These are phyloP conservation scores for Abortiporus biennis DNA, from an alignment of 1,284 basidiomycete species.

Conservation along the genomic window DNA sequence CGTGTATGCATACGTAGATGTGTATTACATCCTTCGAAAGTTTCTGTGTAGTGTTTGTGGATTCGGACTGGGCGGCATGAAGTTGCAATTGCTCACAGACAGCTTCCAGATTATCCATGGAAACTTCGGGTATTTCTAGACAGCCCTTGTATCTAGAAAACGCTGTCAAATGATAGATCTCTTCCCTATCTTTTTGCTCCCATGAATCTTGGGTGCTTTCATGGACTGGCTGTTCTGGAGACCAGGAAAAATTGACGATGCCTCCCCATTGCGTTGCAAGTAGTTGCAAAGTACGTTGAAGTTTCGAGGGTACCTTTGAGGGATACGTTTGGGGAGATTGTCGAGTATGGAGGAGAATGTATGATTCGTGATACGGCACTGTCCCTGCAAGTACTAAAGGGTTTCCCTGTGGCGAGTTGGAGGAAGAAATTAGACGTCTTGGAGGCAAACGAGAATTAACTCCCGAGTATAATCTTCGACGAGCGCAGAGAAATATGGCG, in stretches of 20 bases:
- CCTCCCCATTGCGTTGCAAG: conserved; percentile 40
- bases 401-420: not conserved
- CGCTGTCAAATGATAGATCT: conserved; percentile 36
- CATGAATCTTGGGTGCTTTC: conserved; percentile 2
- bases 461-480: no score
- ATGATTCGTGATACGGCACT: conserved; percentile 44
- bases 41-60: not conserved
- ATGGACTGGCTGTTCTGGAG: conserved; percentile 15
- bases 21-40: no score
- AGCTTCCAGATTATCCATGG: conserved; percentile 40
- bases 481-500: no score
- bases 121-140: conserved; percentile 42
- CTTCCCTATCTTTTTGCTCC: conserved; percentile 12
- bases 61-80: conserved; percentile 20
- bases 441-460: no score
- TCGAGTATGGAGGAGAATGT: conserved; percentile 50
- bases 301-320: conserved; percentile 37
- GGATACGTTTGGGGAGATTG: conserved; percentile 45
- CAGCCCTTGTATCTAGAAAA: conserved; percentile 41
- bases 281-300: conserved; percentile 47
- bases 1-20: conserved; percentile 45
- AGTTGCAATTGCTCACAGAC: conserved; percentile 32
- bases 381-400: conserved; percentile 38
- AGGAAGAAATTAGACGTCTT: no score
- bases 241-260: conserved; percentile 57